phyloP scores from a whole-genome alignment of 129 eudicot species.

The Chrysanthemum makinoi region DNA sequence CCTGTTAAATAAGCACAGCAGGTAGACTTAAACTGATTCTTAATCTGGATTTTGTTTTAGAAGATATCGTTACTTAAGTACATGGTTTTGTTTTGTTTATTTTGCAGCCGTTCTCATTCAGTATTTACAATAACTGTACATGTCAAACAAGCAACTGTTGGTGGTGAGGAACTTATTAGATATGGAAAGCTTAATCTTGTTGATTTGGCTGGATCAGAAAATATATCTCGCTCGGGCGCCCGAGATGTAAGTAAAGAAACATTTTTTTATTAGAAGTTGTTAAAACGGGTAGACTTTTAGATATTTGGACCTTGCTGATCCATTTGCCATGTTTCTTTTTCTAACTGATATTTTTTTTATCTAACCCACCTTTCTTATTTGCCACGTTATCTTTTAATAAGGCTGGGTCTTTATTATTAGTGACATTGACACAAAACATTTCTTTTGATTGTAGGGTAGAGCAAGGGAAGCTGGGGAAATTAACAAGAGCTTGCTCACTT shows the following conservation, averaged over 20 bases:
- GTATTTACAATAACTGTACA: conserved; percentile 76
- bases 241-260: conserved; percentile 56
- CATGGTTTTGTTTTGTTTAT: background rate
- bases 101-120: conserved; percentile 89
- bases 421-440: background rate
- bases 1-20: conserved; percentile 74
- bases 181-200: conserved; percentile 95
- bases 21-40: conserved; percentile 33
- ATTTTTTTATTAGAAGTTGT: background rate
- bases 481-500: conserved; percentile 83
- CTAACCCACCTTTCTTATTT: too few relatives aligned
- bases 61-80: conserved; percentile 12
- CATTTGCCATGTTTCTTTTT: too few relatives aligned
- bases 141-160: conserved; percentile 68
- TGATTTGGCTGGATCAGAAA: conserved; percentile 93
- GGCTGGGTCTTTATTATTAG: background rate
- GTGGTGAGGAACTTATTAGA: conserved; percentile 79
- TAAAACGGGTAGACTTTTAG: too few relatives aligned
- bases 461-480: conserved; percentile 97
- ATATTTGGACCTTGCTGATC: too few relatives aligned
- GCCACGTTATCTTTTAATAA: background rate
- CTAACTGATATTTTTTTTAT: too few relatives aligned
- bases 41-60: background rate
- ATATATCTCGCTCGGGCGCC: conserved; percentile 77
- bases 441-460: conserved; percentile 49